A percentile compares a stretch with the other conserved stretches of the same genome.
Conservation (phyloP, 1,284 basidiomycete species). For the Ustilago trichophora region DNA sequence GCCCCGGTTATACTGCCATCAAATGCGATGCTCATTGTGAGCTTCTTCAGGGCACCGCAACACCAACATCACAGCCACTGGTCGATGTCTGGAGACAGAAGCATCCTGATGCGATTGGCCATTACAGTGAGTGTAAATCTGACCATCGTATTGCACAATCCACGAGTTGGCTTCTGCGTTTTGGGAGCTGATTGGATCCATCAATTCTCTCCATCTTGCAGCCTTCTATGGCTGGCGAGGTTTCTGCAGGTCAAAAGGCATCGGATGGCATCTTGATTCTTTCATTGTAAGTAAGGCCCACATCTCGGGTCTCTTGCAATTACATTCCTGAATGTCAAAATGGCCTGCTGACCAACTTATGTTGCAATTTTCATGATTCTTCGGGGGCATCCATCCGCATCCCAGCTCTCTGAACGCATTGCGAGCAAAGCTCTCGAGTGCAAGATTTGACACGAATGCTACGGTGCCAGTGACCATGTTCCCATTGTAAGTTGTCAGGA, state of each 20-base stretch:
- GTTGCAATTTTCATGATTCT: too few relatives aligned
- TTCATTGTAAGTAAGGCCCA: too few relatives aligned
- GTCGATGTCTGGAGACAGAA: conserved; percentile 81
- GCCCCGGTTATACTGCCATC: conserved; percentile 69
- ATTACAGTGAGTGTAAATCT: conserved; percentile 75
- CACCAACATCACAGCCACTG: conserved; percentile 69
- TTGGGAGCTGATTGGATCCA: too few relatives aligned
- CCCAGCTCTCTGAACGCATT: conserved; percentile 72
- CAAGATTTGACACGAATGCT: conserved; percentile 83
- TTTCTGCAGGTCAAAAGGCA: conserved; percentile 79
- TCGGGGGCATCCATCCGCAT: too few relatives aligned
- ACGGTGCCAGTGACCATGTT: conserved; percentile 80
- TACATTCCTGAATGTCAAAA: too few relatives aligned
- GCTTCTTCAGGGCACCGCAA: conserved; percentile 60
- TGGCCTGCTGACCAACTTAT: too few relatives aligned
- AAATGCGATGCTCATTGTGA: conserved; percentile 70
- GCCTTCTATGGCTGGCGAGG: conserved; percentile 85
- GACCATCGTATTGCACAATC: too few relatives aligned
- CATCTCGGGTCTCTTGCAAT: too few relatives aligned
- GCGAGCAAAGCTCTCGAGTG: conserved; percentile 75
- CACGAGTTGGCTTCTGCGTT: too few relatives aligned
- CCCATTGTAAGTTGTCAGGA: conserved; percentile 72
- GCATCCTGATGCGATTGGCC: conserved; percentile 73
- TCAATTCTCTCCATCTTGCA: background rate
- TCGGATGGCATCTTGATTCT: conserved; percentile 87